Percentiles rank a stretch among this genome's conserved stretches.
phyloP scores from a whole-genome alignment of 768 basidiomycete species.

The Boletus sp. region DNA sequence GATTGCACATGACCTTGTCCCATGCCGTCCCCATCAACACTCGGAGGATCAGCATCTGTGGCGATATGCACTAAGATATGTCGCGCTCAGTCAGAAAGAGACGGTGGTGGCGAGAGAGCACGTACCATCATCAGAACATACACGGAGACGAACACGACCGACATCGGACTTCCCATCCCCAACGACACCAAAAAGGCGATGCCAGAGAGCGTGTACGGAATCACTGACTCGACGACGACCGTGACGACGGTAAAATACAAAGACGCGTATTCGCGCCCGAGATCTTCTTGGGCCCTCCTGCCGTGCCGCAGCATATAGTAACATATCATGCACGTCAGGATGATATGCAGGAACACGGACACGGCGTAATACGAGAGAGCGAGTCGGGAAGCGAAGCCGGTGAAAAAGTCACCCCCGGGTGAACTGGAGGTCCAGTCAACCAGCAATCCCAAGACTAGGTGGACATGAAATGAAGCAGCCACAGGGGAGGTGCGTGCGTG shows the following conservation, averaged over 20 bases:
- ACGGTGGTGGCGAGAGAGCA: neutral
- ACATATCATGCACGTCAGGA: slow-evolving; percentile 23
- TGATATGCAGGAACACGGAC: slow-evolving; percentile 13
- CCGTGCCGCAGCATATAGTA: slow-evolving; percentile 15
- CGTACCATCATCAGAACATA: slow-evolving; percentile 22
- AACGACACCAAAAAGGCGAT: slow-evolving; percentile 22
- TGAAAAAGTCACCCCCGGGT: slow-evolving; percentile 19
- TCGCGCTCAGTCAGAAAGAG: neutral
- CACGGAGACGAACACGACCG: slow-evolving; percentile 8
- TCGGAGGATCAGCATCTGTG: too few species aligned
- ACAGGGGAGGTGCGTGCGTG: neutral
- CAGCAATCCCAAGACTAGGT: slow-evolving; percentile 17
- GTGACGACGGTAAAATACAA: slow-evolving; percentile 12
- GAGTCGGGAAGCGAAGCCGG: slow-evolving; percentile 4
- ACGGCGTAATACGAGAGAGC: slow-evolving; percentile 15
- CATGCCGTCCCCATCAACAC: neutral
- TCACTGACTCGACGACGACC: slow-evolving; percentile 22
- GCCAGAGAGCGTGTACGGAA: slow-evolving; percentile 24
- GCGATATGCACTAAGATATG: neutral
- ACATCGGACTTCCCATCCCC: slow-evolving; percentile 10
- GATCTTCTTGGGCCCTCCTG: neutral
- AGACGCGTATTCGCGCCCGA: slow-evolving; percentile 16
- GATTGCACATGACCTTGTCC: slow-evolving; percentile 1
- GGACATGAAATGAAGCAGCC: neutral
- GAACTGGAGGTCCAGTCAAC: slow-evolving; percentile 4